Conservation (phyloP, 164 flowering plant genomes). For the Umbilicus rupestris region DNA sequence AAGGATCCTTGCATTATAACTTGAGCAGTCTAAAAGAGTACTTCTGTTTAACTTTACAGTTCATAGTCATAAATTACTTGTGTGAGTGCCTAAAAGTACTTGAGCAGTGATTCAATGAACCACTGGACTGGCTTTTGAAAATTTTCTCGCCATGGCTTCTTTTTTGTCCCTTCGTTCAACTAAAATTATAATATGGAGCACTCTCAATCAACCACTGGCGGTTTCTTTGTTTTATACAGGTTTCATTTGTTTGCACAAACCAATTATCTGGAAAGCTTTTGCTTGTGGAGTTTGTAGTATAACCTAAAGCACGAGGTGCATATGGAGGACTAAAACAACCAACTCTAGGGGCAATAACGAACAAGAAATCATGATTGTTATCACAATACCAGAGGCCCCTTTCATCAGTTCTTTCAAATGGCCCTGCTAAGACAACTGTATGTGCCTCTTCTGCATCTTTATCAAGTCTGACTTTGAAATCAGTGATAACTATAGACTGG, state of each 20-base stretch:
- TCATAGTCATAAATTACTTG: too few relatives aligned
- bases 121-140: too few relatives aligned
- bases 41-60: too few relatives aligned
- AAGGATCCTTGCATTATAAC: too few relatives aligned
- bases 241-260: conserved; percentile 89
- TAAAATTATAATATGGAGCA: too few relatives aligned
- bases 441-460: conserved; percentile 18
- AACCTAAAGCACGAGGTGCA: conserved; percentile 22
- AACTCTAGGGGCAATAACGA: conserved; percentile 12
- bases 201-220: background rate
- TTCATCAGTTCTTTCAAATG: conserved; percentile 21
- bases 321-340: conserved; percentile 10
- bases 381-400: conserved; percentile 19
- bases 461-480: conserved; percentile 16
- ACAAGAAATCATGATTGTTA: conserved; percentile 11
- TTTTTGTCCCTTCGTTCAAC: too few relatives aligned
- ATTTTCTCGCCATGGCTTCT: too few relatives aligned
- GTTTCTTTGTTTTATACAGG: conserved; percentile 36
- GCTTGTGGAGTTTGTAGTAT: conserved; percentile 50
- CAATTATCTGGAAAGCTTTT: conserved; percentile 91
- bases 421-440: conserved; percentile 10
- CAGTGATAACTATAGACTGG: conserved; percentile 25
- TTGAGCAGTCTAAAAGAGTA: too few relatives aligned
- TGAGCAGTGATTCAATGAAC: too few relatives aligned
- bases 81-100: too few relatives aligned